Conservation (phyloP, 345 rosid genomes). For the Laguncularia racemosa region DNA sequence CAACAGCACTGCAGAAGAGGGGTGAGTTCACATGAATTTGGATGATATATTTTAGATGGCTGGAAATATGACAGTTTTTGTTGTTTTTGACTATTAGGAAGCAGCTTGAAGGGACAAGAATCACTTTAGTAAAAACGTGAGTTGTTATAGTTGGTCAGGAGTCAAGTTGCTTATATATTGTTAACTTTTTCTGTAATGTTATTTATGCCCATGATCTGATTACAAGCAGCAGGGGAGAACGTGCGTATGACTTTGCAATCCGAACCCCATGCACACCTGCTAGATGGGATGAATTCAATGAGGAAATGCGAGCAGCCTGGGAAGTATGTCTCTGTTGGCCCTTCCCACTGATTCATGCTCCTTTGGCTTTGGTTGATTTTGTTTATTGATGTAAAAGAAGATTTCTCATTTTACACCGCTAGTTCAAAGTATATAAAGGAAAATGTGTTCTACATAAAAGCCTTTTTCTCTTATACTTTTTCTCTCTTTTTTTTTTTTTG, state of each 20-base stretch:
- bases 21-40: constrained; percentile 33
- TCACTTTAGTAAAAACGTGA: constrained; percentile 67
- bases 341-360: constrained; percentile 3
- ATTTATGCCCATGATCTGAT: constrained; percentile 9
- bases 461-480: no score
- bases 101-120: constrained; percentile 91
- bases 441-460: no score
- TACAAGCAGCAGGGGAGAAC: constrained; percentile 55
- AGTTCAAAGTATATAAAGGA: no score
- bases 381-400: no score
- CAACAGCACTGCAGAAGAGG: constrained; percentile 70
- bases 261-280: constrained; percentile 90
- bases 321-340: constrained; percentile 48
- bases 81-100: constrained; percentile 43
- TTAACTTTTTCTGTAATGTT: background rate
- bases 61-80: background rate
- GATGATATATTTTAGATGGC: constrained; percentile 2
- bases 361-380: background rate
- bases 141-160: background rate
- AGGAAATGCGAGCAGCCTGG: constrained; percentile 88
- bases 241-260: constrained; percentile 77
- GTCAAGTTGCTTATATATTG: background rate
- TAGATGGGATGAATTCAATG: constrained; percentile 88
- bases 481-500: no score
- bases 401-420: no score